Conservation (phyloP, 495 filamentous ascomycete genomes). For the Durotheca rogersii region DNA sequence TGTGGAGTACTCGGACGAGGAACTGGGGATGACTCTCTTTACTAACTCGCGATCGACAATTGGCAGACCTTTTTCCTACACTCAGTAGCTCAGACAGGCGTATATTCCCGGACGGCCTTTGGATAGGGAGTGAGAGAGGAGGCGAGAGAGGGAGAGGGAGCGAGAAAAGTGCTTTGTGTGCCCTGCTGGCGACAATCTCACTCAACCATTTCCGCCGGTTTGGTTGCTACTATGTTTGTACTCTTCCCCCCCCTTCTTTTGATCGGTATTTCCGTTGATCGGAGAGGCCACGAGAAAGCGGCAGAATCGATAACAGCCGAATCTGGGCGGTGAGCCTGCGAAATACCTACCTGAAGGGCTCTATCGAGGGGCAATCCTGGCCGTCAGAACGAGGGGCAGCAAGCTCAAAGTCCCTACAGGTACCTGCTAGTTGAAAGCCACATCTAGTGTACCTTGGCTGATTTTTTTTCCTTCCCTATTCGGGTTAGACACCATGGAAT, state of each 20-base stretch:
- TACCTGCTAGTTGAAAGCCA: too few relatives aligned
- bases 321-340: background rate
- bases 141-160: background rate
- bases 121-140: background rate
- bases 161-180: background rate
- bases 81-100: too few relatives aligned
- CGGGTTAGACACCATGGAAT: too few relatives aligned
- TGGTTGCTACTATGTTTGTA: background rate
- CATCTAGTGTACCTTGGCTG: too few relatives aligned
- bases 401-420: too few relatives aligned
- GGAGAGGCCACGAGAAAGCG: background rate
- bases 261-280: background rate
- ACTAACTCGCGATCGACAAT: too few relatives aligned
- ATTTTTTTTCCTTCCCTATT: too few relatives aligned
- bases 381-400: background rate
- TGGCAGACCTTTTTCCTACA: too few relatives aligned
- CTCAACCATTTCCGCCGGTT: constrained; percentile 6
- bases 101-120: too few relatives aligned
- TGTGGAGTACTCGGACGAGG: too few relatives aligned
- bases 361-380: background rate
- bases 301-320: background rate
- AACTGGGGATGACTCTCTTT: too few relatives aligned
- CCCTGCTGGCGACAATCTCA: constrained; percentile 8
- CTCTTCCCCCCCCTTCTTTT: background rate
- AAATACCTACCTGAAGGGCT: background rate